phyloP scores from a whole-genome alignment of 1,139 yeast species.

The Meyerozyma carpophila region DNA sequence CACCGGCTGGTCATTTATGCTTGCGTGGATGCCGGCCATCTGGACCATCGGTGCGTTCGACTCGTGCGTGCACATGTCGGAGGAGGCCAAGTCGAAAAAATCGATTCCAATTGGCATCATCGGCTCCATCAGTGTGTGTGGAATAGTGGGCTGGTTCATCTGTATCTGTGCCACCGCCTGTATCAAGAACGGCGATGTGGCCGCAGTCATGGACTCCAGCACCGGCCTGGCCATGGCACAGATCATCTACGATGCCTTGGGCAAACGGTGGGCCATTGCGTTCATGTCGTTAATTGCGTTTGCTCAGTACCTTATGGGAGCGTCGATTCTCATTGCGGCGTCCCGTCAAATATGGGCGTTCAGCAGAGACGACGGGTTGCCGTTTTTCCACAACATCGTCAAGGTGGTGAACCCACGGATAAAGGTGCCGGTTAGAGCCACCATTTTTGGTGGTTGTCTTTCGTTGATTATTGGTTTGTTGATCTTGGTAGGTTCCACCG shows the following conservation, averaged over 20 bases:
- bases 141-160: constrained; percentile 17
- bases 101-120: constrained; percentile 26
- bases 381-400: constrained; percentile 31
- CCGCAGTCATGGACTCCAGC: constrained; percentile 11
- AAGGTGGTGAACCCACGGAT: constrained; percentile 20
- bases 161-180: constrained; percentile 16
- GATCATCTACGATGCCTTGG: constrained; percentile 19
- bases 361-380: constrained; percentile 19
- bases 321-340: constrained; percentile 18
- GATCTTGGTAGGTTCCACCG: constrained; percentile 29
- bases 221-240: constrained; percentile 22
- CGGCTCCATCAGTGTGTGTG: constrained; percentile 24
- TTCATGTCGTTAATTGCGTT: constrained; percentile 19
- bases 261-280: constrained; percentile 19
- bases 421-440: constrained; percentile 29
- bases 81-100: constrained; percentile 23
- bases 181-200: constrained; percentile 17
- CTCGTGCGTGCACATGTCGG: constrained; percentile 27
- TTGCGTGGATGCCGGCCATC: constrained; percentile 27
- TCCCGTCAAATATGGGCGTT: constrained; percentile 13
- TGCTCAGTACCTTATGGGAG: constrained; percentile 22
- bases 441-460: constrained; percentile 24
- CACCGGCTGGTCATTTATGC: constrained; percentile 19
- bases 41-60: constrained; percentile 33
- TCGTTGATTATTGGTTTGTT: constrained; percentile 25